Evolutionary conservation across 23 red algal species (phyloP), one percentile per base, ranked within the genome.

Genomic region (Cyanidioschyzon merolae): DNA sequence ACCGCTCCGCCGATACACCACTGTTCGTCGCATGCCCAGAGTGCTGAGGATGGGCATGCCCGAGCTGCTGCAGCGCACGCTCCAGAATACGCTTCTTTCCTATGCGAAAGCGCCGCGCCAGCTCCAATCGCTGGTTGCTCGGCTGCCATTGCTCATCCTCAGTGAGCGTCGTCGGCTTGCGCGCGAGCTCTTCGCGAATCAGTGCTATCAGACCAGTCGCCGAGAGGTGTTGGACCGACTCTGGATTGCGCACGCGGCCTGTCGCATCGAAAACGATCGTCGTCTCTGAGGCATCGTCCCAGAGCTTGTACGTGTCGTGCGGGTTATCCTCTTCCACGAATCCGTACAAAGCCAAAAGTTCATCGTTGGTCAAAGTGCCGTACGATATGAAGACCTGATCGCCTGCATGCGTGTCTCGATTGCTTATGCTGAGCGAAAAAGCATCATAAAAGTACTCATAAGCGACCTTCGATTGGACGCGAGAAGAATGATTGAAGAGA

Each of bases 311-410:
- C 1, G 59, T 88, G 58, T 96, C 92, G 26, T 39, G 50, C 27
- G 84, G 80, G 39, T 90, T 96, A 50, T 77, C 74, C 0, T 83
- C 82, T 31, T 91, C 88, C 25, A 91, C 86, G 76, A 96, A 96
- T 38, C 87, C 92, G 75, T 84, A 96, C n/a, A 76, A 87, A 27
- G 87, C 83, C 68, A 90, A 40, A 78, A 96, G 86, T 26, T 87
- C 68, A 63, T 90, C 89, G 82, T 96, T 96, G 59, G 85, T 86
- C 74, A 80, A 84, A 36, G 57, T 31, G 18, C 92, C 92, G 76
- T 96, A 96, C n/a, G 84, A 89, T 32, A 96, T 91, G 67, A 88
- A 90, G 1, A 96, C 87, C 77, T 96, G 67, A 3, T 85, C 77
- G 38, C 82, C 90, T 32, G 84, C 3, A n/a, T 63, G n/a, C 27